Base-by-base conservation (phyloP, 305 asterid genomes). In the Salvia sclarea region DNA sequence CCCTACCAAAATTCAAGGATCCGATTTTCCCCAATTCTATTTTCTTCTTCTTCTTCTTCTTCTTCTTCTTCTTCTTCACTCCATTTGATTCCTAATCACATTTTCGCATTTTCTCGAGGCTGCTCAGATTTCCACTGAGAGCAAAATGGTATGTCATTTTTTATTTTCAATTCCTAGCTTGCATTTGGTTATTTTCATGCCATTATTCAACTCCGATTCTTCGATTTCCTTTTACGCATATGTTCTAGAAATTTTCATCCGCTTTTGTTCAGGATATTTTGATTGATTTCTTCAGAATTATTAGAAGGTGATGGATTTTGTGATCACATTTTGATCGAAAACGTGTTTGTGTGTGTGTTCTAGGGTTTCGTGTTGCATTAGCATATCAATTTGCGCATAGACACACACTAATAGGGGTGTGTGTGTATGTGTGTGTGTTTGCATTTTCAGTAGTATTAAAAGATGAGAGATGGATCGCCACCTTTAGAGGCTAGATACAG, bases 1-100 rank as follows among this genome's bases (percentile, higher is more conserved):
- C 71, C 38, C 18, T 41, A 61, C 79, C 82, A 70, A 70, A 57
- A 70, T 43, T 70, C 75, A 78, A 66, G 83, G 77, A 78, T 70
- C 76, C 68, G 14, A n/a, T 25, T 17, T 74, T 17, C 35, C 66
- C 22, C 25, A 56, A 41, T 62, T 45, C 73, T 69, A 61, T 67
- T 54, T 67, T 61, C 70, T 66, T 63, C 33, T 71, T 70, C 47
- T 54, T 55, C 14, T 65, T 64, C 43, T 38, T n/a, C n/a, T n/a
- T n/a, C n/a, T 67, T 61, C 70, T 66, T 63, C 33, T 71, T 70
- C 47, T 54, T 55, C 14, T 65, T 64, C 43, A n/a, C n/a, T n/a
- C n/a, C n/a, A n/a, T 38, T 57, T 58, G 47, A 61, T 79, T 49
- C 17, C 55, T 24, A 41, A 58, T 68, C 75, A 62, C 20, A 45